Percentiles rank a stretch among this genome's conserved stretches.
Conservation (phyloP, 1,284 basidiomycete genomes). For the Hymenochaete sp. region DNA sequence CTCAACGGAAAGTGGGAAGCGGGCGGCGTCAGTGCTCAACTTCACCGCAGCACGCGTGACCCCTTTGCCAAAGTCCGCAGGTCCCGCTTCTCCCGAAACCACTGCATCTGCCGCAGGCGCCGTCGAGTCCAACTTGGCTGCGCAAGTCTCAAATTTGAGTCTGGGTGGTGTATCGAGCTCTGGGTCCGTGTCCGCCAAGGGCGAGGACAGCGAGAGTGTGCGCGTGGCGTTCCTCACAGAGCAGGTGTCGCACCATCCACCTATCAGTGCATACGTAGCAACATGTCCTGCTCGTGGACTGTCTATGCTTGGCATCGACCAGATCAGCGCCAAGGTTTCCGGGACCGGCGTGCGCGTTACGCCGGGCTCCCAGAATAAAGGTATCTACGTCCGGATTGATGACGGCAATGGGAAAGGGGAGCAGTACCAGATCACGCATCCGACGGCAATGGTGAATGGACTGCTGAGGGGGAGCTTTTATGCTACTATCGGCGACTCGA, state of each 20-base stretch:
- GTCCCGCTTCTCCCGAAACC: conserved; percentile 31
- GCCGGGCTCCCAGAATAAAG: conserved; percentile 81
- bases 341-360: conserved; percentile 77
- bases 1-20: conserved; percentile 24
- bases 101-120: conserved; percentile 24
- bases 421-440: conserved; percentile 84
- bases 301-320: conserved; percentile 76
- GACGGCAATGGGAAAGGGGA: conserved; percentile 76
- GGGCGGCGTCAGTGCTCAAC: conserved; percentile 13
- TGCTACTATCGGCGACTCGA: conserved; percentile 75
- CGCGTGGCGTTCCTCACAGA: conserved; percentile 71
- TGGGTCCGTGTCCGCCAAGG: conserved; percentile 27
- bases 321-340: conserved; percentile 86
- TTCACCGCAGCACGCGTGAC: conserved; percentile 14
- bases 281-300: conserved; percentile 65
- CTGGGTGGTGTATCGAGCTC: conserved; percentile 32
- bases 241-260: conserved; percentile 95
- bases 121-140: conserved; percentile 35
- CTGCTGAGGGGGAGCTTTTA: conserved; percentile 87
- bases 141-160: conserved; percentile 52
- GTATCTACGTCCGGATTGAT: conserved; percentile 74
- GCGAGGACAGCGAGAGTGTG: conserved; percentile 31
- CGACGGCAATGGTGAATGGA: conserved; percentile 85
- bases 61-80: conserved; percentile 13
- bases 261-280: conserved; percentile 86